phyloP scores from a whole-genome alignment of 345 rosid species.

The Psidium guajava region DNA sequence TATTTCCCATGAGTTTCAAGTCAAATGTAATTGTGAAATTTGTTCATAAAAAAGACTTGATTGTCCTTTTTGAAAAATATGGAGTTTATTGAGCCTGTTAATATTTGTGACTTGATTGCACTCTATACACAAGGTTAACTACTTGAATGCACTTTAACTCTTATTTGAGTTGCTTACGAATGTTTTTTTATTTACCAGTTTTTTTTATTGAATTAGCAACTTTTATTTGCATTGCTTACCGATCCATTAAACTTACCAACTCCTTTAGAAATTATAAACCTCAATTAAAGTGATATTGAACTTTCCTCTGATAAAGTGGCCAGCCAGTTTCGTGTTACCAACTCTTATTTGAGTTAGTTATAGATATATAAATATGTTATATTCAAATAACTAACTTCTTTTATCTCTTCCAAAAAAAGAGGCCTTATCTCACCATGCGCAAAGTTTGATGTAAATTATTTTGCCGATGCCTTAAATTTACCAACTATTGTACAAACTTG shows the following conservation, averaged over 20 bases:
- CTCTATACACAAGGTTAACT: too few species aligned
- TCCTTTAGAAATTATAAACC: background rate
- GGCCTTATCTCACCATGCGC: background rate
- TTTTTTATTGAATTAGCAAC: too few species aligned
- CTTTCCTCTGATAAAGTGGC: background rate
- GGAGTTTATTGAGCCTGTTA: too few species aligned
- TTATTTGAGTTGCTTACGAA: too few species aligned
- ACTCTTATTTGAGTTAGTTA: too few species aligned
- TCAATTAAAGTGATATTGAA: too few species aligned
- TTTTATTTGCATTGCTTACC: too few species aligned
- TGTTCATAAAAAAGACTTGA: too few species aligned
- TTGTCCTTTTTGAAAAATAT: too few species aligned
- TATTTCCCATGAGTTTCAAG: background rate
- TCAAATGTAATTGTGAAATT: background rate
- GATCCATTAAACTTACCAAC: background rate
- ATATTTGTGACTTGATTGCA: background rate
- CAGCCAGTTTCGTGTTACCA: background rate
- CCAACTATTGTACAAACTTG: background rate
- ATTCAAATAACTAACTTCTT: too few species aligned
- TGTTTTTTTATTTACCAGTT: too few species aligned
- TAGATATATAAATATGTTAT: background rate
- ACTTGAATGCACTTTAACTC: too few species aligned
- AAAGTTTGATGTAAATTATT: background rate
- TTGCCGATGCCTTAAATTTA: background rate
- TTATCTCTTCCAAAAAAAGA: background rate